Conservation (phyloP, 2,329 filamentous ascomycete genomes). For the Penicillium polonicum region DNA sequence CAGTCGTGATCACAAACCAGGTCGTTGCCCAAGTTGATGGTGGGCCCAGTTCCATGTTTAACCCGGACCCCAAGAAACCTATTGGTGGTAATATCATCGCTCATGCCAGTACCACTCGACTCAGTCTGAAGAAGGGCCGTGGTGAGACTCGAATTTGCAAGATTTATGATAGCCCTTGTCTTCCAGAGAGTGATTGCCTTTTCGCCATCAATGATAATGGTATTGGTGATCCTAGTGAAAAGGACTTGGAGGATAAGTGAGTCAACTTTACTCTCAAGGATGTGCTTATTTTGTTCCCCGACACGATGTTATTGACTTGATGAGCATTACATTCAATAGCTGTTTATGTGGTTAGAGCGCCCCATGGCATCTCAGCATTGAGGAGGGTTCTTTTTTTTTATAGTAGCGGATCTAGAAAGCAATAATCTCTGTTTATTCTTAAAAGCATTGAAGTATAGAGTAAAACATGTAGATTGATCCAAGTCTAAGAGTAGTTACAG, state of each 20-base stretch:
- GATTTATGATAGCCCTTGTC: constrained; percentile 96
- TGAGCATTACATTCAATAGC: constrained; percentile 13
- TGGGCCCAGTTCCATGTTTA: constrained; percentile 96
- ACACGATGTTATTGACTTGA: constrained; percentile 29
- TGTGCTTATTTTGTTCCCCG: constrained; percentile 11
- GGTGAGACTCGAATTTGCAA: constrained; percentile 97
- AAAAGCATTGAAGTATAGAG: background rate
- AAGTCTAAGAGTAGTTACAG: background rate
- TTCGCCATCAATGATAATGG: constrained; percentile 98
- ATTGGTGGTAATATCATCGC: constrained; percentile 99
- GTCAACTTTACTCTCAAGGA: constrained; percentile 3
- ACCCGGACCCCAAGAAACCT: constrained; percentile 97
- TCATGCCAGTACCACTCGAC: constrained; percentile 89
- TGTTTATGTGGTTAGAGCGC: constrained; percentile 5
- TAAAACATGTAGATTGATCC: background rate
- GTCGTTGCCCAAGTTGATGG: constrained; percentile 98
- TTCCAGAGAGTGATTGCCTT: constrained; percentile 92
- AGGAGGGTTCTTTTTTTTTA: background rate
- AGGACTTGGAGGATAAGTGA: constrained; percentile 85
- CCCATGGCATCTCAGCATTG: constrained; percentile 1
- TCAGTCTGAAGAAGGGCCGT: constrained; percentile 93
- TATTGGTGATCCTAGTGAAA: constrained; percentile 91
- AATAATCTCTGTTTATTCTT: background rate
- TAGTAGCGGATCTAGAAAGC: background rate
- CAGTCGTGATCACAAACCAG: constrained; percentile 97